Conservation (phyloP, 495 filamentous ascomycete genomes). For the Penicillium angulare region DNA sequence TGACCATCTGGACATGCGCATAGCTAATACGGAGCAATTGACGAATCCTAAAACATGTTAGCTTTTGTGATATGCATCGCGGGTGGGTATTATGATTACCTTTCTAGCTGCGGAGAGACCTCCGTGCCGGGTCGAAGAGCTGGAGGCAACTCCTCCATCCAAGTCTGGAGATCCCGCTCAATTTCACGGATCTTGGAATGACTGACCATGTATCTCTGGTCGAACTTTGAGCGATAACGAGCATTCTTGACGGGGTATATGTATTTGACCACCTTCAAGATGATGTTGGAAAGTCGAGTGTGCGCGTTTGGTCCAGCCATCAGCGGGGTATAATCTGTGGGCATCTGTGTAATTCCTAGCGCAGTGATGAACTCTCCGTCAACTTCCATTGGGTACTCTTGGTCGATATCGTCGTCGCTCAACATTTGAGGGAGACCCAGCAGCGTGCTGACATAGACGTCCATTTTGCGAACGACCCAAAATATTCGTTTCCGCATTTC, state of each 20-base stretch:
- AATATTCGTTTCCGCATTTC: constrained; percentile 84
- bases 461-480: constrained; percentile 90
- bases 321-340: constrained; percentile 68
- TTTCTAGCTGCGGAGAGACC: constrained; percentile 66
- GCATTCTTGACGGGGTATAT: constrained; percentile 86
- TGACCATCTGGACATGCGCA: constrained; percentile 89
- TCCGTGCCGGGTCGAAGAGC: constrained; percentile 74
- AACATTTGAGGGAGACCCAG: constrained; percentile 84
- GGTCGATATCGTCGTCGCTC: constrained; percentile 87
- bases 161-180: constrained; percentile 77
- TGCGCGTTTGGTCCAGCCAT: constrained; percentile 86
- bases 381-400: constrained; percentile 79
- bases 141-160: constrained; percentile 77
- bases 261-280: constrained; percentile 81
- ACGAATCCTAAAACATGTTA: constrained; percentile 59
- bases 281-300: constrained; percentile 69
- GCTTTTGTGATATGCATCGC: not conserved
- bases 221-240: constrained; percentile 42
- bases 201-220: constrained; percentile 79
- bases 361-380: constrained; percentile 89
- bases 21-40: constrained; percentile 85
- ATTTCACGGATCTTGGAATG: constrained; percentile 88
- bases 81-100: constrained; percentile 50
- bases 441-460: constrained; percentile 87
- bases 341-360: constrained; percentile 69